These are phyloP conservation scores for Blastocladiella britannica DNA, from an alignment of 192 early-diverging fungal genomes.

Conservation along the genomic window DNA sequence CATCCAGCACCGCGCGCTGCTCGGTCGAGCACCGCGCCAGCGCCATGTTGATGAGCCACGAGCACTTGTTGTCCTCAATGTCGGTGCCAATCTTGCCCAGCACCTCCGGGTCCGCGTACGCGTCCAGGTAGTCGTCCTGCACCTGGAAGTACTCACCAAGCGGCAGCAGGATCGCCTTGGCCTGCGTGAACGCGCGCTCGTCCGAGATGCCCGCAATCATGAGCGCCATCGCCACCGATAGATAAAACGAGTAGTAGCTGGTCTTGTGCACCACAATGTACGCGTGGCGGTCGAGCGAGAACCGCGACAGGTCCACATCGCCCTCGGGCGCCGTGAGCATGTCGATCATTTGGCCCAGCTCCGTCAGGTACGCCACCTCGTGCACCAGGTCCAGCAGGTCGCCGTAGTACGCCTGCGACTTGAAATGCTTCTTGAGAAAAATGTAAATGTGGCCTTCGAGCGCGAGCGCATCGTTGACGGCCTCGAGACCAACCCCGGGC, in stretches of 20 bases:
- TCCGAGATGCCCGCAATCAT: constrained; percentile 64
- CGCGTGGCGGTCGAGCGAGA: constrained; percentile 61
- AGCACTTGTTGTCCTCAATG: constrained; percentile 99
- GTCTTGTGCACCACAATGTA: constrained; percentile 98
- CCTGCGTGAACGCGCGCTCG: constrained; percentile 59
- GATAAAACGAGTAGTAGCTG: constrained; percentile 97
- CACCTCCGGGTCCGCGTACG: constrained; percentile 67
- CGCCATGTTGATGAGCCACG: constrained; percentile 90
- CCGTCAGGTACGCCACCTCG: constrained; percentile 89
- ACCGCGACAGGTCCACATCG: constrained; percentile 72
- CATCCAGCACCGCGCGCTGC: constrained; percentile 69
- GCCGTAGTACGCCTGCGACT: constrained; percentile 57
- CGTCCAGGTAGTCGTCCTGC: constrained; percentile 97
- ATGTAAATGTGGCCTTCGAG: constrained; percentile 82
- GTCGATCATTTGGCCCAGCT: constrained; percentile 93
- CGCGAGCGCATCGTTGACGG: constrained; percentile 93
- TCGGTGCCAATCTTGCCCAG: constrained; percentile 99
- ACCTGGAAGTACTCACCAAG: constrained; percentile 97
- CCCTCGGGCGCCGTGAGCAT: constrained; percentile 96
- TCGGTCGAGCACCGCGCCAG: constrained; percentile 50
- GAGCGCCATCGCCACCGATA: constrained; percentile 89
- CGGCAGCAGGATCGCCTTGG: constrained; percentile 69
- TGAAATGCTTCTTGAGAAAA: constrained; percentile 87
- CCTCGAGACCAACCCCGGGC: constrained; percentile 61
- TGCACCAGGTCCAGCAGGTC: constrained; percentile 88